Percentiles rank a stretch among this genome's conserved stretches.
These are phyloP conservation scores for Trypanosomatidae sp. DNA, from an alignment of 208 protist genomes.

Conservation along the genomic window DNA sequence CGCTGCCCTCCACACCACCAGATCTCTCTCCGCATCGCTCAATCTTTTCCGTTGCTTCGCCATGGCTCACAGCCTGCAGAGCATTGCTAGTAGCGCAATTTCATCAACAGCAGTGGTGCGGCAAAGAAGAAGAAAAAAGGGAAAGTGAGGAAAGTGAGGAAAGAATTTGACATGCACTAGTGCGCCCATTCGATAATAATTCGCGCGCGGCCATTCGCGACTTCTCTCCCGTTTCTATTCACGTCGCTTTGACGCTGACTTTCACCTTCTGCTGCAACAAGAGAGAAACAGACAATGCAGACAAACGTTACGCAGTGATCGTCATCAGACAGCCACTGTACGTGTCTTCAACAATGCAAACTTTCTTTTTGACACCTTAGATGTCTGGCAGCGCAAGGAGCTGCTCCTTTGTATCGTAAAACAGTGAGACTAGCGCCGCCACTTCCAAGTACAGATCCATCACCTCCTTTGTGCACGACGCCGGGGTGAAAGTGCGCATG, in stretches of 20 bases:
- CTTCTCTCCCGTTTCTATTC: no score
- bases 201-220: no score
- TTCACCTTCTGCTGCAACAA: no score
- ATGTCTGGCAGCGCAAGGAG: constrained; percentile 40
- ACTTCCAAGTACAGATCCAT: constrained; percentile 71
- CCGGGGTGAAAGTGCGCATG: constrained; percentile 71
- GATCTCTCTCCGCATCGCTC: constrained; percentile 26
- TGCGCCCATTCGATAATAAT: no score
- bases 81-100: no score
- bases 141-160: no score
- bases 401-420: constrained; percentile 76
- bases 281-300: no score
- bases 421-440: constrained; percentile 71
- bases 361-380: not conserved
- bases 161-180: no score
- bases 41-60: constrained; percentile 27
- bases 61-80: constrained; percentile 10
- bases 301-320: no score
- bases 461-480: constrained; percentile 67
- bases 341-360: not conserved
- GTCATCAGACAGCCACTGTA: no score
- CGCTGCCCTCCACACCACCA: constrained; percentile 29
- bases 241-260: no score
- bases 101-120: not conserved
- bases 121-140: no score